Base-by-base conservation (phyloP, 2,329 filamentous ascomycete genomes). In the Zymoseptoria crescenta region DNA sequence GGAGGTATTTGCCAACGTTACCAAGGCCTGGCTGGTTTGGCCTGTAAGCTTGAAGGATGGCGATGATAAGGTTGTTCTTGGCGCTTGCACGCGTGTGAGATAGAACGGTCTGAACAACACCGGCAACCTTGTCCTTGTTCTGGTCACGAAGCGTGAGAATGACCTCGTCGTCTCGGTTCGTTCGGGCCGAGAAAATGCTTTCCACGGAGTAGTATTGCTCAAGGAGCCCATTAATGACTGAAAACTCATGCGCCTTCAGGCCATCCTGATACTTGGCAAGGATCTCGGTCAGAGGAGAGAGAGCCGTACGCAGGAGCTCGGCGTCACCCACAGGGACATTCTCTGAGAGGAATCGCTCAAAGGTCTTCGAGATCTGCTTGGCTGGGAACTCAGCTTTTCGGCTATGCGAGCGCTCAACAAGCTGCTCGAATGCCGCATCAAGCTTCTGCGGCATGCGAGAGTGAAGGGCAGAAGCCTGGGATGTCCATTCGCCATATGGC, bases 361-460 rank as follows among this genome's bases (percentile, higher is more conserved):
- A 86, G 0, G 89, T 87, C 80, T 95, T 96, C 64, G 83, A 79
- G 50, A 99, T 81, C 62, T 88, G 84, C 79, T 95, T 96, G 61
- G 92, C 89, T 8, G 94, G 94, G 80, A 99, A 99, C 71, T 99
- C 94, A 8, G 83, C 80, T 61, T 88, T 85, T 52, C 94, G 85
- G 58, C 84, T 77, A 74, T 87, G 89, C 49, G 91, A 85, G 61
- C 89, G 87, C 60, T 97, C 93, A 55, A 97, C 87, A 51, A 95
- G 87, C 69, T 94, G 89, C 10, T 87, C 85, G 65, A 99, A 87
- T 64, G 84, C 86, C 21, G 85, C 75, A 68, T 96, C 92, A 29
- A 99, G 85, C 78, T 93, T 96, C 73, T 93, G 87, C 0, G 94
- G 94, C 89, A 97, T 99, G 69, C 94, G 89, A 6, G 92, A 89